phyloP scores from a whole-genome alignment of 371 early-diverging fungal genomes.

The Mucor ambiguus region DNA sequence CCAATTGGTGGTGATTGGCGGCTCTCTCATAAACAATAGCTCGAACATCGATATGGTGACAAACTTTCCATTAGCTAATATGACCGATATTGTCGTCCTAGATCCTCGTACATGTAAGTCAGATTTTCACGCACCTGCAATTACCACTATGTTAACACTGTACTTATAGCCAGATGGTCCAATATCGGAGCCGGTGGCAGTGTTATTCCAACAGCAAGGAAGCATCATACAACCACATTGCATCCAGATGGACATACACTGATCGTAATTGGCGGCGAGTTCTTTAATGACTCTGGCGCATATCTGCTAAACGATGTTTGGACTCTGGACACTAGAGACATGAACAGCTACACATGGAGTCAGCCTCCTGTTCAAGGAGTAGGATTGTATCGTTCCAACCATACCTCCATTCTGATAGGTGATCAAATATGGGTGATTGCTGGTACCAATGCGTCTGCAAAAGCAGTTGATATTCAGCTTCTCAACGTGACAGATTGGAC shows the following conservation, averaged over 20 bases:
- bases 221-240: conserved; percentile 32
- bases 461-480: conserved; percentile 34
- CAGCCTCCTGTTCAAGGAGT: conserved; percentile 9
- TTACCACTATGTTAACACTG: not conserved
- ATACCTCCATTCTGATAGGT: conserved; percentile 27
- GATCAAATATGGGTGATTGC: conserved; percentile 32
- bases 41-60: conserved; percentile 19
- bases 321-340: conserved; percentile 21
- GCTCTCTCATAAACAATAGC: conserved; percentile 16
- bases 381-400: conserved; percentile 29
- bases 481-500: conserved; percentile 27
- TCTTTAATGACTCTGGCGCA: conserved; percentile 21
- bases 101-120: conserved; percentile 30
- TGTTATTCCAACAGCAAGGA: conserved; percentile 19
- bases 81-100: conserved; percentile 26
- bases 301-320: conserved; percentile 27
- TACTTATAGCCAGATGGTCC: conserved; percentile 22
- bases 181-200: conserved; percentile 14
- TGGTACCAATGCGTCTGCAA: conserved; percentile 21
- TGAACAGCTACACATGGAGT: conserved; percentile 18
- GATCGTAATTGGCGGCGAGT: conserved; percentile 29
- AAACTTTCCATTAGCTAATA: conserved; percentile 25
- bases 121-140: not conserved
- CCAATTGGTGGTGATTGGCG: conserved; percentile 26
- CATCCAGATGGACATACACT: conserved; percentile 31